A percentile compares a stretch with the other conserved stretches of the same genome.
Conservation (phyloP, 202 grass and related monocot genomes). For the Sporobolus alterniflorus region DNA sequence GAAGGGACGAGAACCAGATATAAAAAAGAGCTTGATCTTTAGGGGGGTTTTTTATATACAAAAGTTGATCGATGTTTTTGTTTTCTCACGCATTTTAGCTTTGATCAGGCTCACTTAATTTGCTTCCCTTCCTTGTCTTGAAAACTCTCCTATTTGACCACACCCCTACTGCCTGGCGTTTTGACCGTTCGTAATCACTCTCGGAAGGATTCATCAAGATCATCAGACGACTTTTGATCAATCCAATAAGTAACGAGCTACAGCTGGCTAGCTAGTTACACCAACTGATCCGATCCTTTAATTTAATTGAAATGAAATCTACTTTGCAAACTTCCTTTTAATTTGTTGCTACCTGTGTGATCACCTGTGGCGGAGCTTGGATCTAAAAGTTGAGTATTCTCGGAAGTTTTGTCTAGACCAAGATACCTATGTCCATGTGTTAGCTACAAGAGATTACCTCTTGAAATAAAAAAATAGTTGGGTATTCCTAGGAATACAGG, state of each 20-base stretch:
- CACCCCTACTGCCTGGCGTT: slow-evolving; percentile 34
- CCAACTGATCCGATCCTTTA: not conserved
- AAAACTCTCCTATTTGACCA: slow-evolving; percentile 32
- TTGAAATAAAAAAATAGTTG: too few relatives aligned
- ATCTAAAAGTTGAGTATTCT: too few relatives aligned
- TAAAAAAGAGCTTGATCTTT: slow-evolving; percentile 33
- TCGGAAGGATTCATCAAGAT: slow-evolving; percentile 35
- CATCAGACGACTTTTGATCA: slow-evolving; percentile 11
- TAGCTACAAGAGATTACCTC: too few relatives aligned
- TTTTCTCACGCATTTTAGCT: slow-evolving; percentile 8
- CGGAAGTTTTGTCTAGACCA: too few relatives aligned
- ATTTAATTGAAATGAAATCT: slow-evolving; percentile 27
- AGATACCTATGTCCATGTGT: too few relatives aligned
- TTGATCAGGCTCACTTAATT: not conserved
- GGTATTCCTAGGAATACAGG: too few relatives aligned
- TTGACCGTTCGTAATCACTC: slow-evolving; percentile 21
- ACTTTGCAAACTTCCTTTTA: slow-evolving; percentile 8
- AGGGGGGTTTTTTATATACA: slow-evolving; percentile 10
- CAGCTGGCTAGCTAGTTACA: not conserved
- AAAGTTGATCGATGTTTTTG: slow-evolving; percentile 4
- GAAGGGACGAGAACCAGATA: slow-evolving; percentile 16
- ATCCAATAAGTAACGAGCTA: not conserved
- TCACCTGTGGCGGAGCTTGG: too few relatives aligned
- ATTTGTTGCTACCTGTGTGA: slow-evolving; percentile 3
- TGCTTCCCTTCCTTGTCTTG: slow-evolving; percentile 19